Evolutionary conservation across 2,329 filamentous ascomycete species (phyloP), one percentile per base, ranked within the genome.

Genomic region (Penicillium sclerotiorum): DNA sequence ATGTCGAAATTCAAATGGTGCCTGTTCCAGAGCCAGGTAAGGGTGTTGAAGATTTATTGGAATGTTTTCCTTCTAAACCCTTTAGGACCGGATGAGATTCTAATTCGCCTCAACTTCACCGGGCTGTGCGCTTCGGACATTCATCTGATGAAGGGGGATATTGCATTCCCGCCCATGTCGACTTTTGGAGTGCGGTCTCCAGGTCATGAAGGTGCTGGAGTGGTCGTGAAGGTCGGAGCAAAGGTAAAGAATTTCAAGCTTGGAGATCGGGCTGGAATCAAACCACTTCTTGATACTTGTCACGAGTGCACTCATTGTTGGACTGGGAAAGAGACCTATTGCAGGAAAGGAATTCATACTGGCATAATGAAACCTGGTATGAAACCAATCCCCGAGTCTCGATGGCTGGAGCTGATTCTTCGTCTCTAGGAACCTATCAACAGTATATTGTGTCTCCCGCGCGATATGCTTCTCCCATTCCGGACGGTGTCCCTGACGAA

Each of bases 391-490:
- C 1, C 12, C 12, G 25, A 21, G 11, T 5, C 7, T 11, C 8
- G 3, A n/a, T 2, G 9, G 13, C 15, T 28, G 15, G n/a, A 23
- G 20, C 8, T 21, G 23, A 42, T 4, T 8, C 9, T 15, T 1
- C 17, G 13, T 4, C 33, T 18, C 6, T 18, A 68, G 76, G 81
- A 1, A 79, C 79, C 1, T 85, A 83, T 62, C 78, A 83, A 64
- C 79, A 85, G 62, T 86, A 85, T 61, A 68, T 84, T 32, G 72
- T 76, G 11, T 78, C 75, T 1, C 81, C 82, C 1, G 81, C 80
- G 12, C 73, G 73, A 32, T 83, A 82, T 57, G 79, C 79, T 0
- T 75, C 74, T 0, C 71, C 75, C 17, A 83, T 84, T 48, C 82
- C 81, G 0, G 78, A 83, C 27, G 79, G 76, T 0, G 75, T 84